Percentiles rank a stretch among this genome's conserved stretches.
These are phyloP conservation scores for Tetracladium marchalianum DNA, from an alignment of 495 filamentous ascomycete genomes.

Conservation along the genomic window DNA sequence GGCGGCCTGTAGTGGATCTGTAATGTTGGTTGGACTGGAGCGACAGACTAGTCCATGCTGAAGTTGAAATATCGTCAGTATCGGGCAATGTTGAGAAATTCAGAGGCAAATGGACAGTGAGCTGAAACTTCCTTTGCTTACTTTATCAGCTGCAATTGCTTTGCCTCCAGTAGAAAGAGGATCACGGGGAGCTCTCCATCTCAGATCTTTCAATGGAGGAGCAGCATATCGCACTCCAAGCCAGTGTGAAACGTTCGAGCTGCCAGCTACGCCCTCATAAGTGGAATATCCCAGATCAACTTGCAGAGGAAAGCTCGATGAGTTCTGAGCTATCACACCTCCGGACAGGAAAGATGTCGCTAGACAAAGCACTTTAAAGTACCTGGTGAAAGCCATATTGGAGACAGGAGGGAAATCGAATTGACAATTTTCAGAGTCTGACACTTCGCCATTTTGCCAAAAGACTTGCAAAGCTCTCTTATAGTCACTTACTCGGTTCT, in stretches of 20 bases:
- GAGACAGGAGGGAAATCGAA: too few species aligned
- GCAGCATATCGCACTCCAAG: conserved; percentile 49
- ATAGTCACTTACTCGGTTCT: too few species aligned
- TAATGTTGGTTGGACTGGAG: conserved; percentile 42
- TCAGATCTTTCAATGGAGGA: conserved; percentile 39
- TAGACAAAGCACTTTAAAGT: too few species aligned
- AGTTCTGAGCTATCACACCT: too few species aligned
- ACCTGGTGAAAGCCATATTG: too few species aligned
- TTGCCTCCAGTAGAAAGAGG: conserved; percentile 11
- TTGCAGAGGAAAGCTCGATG: background rate
- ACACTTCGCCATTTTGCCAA: too few species aligned
- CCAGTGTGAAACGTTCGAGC: conserved; percentile 19
- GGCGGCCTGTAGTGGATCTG: conserved; percentile 22
- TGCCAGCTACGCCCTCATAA: conserved; percentile 26
- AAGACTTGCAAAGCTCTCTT: too few species aligned
- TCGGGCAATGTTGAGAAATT: too few species aligned
- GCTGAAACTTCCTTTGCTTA: conserved; percentile 7
- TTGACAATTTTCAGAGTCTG: too few species aligned
- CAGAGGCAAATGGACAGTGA: too few species aligned
- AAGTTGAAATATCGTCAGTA: background rate
- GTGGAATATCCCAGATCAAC: conserved; percentile 35
- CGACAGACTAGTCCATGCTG: conserved; percentile 24
- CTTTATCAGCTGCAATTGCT: conserved; percentile 20
- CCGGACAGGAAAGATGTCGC: too few species aligned
- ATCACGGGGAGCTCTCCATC: conserved; percentile 37